Conservation (phyloP, 2,329 filamentous ascomycete genomes). For the Torrubiellomyces zombiae region DNA sequence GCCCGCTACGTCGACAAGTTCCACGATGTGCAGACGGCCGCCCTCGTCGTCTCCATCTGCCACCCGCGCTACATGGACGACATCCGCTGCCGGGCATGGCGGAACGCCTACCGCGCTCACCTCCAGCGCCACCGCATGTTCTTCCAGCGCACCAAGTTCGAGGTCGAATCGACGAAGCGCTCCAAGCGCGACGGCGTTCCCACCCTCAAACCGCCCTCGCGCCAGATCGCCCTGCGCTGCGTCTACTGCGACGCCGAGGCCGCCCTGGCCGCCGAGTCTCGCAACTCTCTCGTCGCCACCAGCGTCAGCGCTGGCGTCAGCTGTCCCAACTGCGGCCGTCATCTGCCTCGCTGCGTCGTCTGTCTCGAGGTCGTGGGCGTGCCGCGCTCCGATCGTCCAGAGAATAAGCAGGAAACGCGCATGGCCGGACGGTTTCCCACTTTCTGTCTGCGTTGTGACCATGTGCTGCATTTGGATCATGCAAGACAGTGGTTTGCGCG, state of each 20-base stretch:
- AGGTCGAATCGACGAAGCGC: slow-evolving; percentile 56
- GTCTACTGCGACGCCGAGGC: slow-evolving; percentile 55
- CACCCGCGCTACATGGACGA: slow-evolving; percentile 65
- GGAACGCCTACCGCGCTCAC: slow-evolving; percentile 52
- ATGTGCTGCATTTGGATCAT: slow-evolving; percentile 51
- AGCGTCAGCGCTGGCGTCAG: slow-evolving; percentile 43
- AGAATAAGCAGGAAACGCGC: slow-evolving; percentile 30
- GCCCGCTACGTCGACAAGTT: slow-evolving; percentile 61
- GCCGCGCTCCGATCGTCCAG: slow-evolving; percentile 41
- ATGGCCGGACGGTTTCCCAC: slow-evolving; percentile 45
- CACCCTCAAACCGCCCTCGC: slow-evolving; percentile 45
- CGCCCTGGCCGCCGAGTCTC: slow-evolving; percentile 26
- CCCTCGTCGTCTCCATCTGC: slow-evolving; percentile 57
- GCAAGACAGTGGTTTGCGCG: slow-evolving; percentile 49
- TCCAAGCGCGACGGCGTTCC: slow-evolving; percentile 46
- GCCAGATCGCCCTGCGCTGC: slow-evolving; percentile 61
- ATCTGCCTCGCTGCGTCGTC: slow-evolving; percentile 50
- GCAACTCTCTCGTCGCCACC: slow-evolving; percentile 41
- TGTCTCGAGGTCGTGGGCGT: slow-evolving; percentile 51
- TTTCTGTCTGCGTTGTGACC: slow-evolving; percentile 52
- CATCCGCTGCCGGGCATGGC: slow-evolving; percentile 58
- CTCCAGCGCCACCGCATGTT: slow-evolving; percentile 58
- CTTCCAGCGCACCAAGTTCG: slow-evolving; percentile 60
- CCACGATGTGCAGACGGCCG: slow-evolving; percentile 63
- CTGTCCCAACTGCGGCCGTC: slow-evolving; percentile 50